Base-by-base conservation (phyloP, 2,329 filamentous ascomycete genomes). In the Xylariaceae sp. region DNA sequence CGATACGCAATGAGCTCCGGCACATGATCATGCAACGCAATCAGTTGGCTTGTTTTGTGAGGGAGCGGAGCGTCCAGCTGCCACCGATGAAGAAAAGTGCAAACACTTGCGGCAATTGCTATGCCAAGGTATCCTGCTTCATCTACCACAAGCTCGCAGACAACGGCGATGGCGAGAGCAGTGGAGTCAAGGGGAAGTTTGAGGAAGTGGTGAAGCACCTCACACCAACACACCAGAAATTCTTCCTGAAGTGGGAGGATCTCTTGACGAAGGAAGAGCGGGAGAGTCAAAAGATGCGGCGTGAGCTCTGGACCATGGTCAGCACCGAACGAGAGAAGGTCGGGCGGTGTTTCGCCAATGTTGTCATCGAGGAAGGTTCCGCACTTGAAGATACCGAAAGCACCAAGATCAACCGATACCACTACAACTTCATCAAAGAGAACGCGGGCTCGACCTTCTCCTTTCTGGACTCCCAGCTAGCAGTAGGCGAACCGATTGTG, bases 1-100 rank as follows among this genome's bases (percentile, higher is more conserved):
- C 87, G 5, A 76, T 97, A 41, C 78, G 87, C 26, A 83, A 88
- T 50, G 92, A 98, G 59, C 76, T 98, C 36, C 81, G 88, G 26
- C 88, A 96, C 53, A 95, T 98, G 88, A 85, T 98, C 43, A 89
- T 97, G 69, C 85, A 95, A 62, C 83, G 92, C 36, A 98, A 98
- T 55, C 80, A 88, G 50, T 69, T 98, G 13, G 88, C 90, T 3
- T 84, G 83, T 50, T 88, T 87, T 56, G 79, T 96, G 29, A 82
- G 88, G 41, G 83, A 94, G 56, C 80, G 86, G 42, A 81, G 84
- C 47, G 73, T 79, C 9, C 79, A 88, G 45, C 72, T 98, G 17
- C 92, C 92, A 2, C 79, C 83, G 0, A 92, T 98, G 82, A 73
- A 94, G 40, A 84, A 83, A 57, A 87, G 81, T 56, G 79, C 87